Percentiles rank a stretch among this genome's conserved stretches.
These are phyloP conservation scores for Teratosphaeria nubilosa DNA, from an alignment of 2,329 filamentous ascomycete species.

Conservation along the genomic window DNA sequence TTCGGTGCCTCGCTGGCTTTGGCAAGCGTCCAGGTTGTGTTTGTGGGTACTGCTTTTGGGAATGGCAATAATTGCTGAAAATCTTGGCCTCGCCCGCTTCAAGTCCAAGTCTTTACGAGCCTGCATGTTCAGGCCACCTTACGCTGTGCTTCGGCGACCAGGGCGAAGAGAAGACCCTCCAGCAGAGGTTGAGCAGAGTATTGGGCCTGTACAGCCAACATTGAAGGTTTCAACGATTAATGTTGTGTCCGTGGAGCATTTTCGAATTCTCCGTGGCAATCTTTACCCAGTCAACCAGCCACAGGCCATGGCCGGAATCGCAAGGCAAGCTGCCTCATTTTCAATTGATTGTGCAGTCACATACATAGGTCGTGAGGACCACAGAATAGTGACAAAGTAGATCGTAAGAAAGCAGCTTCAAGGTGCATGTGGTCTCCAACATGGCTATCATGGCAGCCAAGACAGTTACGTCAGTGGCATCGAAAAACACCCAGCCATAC, in stretches of 20 bases:
- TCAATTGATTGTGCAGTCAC: too few species aligned
- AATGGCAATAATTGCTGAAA: constrained; percentile 2
- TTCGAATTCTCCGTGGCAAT: too few species aligned
- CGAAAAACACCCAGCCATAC: background rate
- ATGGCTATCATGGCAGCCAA: background rate
- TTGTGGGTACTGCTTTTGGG: constrained; percentile 15
- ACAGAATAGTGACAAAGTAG: background rate
- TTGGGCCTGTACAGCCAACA: too few species aligned
- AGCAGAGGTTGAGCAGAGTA: too few species aligned
- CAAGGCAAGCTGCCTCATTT: too few species aligned
- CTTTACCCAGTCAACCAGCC: too few species aligned
- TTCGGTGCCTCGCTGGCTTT: constrained; percentile 16
- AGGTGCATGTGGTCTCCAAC: too few species aligned
- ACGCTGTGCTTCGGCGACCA: too few species aligned
- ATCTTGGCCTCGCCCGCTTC: background rate
- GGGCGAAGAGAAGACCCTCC: too few species aligned
- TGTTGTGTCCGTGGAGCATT: too few species aligned
- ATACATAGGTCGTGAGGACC: background rate
- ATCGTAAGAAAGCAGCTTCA: background rate
- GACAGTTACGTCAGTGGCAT: background rate
- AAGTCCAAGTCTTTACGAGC: background rate
- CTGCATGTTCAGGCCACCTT: background rate
- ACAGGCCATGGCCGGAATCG: too few species aligned
- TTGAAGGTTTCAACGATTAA: too few species aligned
- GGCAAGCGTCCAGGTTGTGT: constrained; percentile 19